Evolutionary conservation across 2,329 filamentous ascomycete genomes (phyloP).

Genomic region (Pestalotiopsis sp.): DNA sequence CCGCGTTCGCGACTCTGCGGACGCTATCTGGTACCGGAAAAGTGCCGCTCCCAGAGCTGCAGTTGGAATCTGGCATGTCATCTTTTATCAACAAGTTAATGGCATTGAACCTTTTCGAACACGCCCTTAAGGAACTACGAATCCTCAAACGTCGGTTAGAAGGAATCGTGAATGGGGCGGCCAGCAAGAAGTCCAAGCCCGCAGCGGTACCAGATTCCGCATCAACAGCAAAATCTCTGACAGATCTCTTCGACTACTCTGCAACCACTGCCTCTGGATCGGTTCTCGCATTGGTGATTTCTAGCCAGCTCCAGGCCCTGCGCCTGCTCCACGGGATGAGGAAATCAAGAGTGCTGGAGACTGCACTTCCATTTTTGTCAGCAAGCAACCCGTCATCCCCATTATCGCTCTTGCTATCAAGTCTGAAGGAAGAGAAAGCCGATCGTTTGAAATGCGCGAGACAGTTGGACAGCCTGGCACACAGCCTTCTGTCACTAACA

Average conservation of each 20-base stretch:
- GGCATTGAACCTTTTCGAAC: slow-evolving; percentile 64
- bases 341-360: slow-evolving; percentile 62
- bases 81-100: slow-evolving; percentile 70
- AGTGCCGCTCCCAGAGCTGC: slow-evolving; percentile 61
- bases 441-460: slow-evolving; percentile 61
- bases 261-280: slow-evolving; percentile 40
- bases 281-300: slow-evolving; percentile 59
- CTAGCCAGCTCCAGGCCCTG: slow-evolving; percentile 66
- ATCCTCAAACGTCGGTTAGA: slow-evolving; percentile 68
- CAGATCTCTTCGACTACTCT: slow-evolving; percentile 66
- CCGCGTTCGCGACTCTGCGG: slow-evolving; percentile 68
- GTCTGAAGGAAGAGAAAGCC: slow-evolving; percentile 43
- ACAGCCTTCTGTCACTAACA: slow-evolving; percentile 65
- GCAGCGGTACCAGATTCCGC: slow-evolving; percentile 33
- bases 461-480: slow-evolving; percentile 68
- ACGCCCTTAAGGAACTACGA: slow-evolving; percentile 70
- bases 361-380: slow-evolving; percentile 57
- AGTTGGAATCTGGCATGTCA: slow-evolving; percentile 75
- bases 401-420: slow-evolving; percentile 54
- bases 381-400: slow-evolving; percentile 58
- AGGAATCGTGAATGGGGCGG: slow-evolving; percentile 23
- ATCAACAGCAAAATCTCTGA: slow-evolving; percentile 48
- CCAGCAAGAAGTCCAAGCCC: slow-evolving; percentile 33
- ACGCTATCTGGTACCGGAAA: slow-evolving; percentile 56
- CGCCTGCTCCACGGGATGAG: slow-evolving; percentile 63